Evolutionary conservation across 768 basidiomycete genomes (phyloP), one percentile per base, ranked within the genome.

Genomic region (Termitomyces sp.): DNA sequence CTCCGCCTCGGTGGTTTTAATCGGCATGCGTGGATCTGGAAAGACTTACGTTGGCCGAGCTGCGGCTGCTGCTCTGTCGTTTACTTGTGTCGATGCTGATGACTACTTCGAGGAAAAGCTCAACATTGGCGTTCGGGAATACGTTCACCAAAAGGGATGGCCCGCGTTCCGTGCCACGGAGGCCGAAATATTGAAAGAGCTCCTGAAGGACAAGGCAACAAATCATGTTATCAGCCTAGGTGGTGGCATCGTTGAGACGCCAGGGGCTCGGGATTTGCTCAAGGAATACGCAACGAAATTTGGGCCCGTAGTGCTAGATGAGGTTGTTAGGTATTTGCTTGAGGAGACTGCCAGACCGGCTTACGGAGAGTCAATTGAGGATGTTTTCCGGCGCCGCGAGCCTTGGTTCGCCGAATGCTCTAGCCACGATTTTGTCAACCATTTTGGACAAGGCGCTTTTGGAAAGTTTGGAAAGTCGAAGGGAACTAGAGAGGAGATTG

Each of bases 11-110:
- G 58, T 64, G 35, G 24, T 68, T 32, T 40, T 64, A 16, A 67
- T 68, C 13, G 67, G 97, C 28, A 98, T 99, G 97, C 90, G 96
- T 18, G 97, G 97, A 12, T 90, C 93, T 1, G 97, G 97, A 32
- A 98, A 99, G 75, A 92, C 91, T 1, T 88, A 86, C 72, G 81
- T 98, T 58, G 93, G 95, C 16, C 75, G 80, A 54, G 75, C 94
- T 33, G 94, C 92, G 16, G 87, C 92, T 0, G 69, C 78, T 8
- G 75, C 85, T 2, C 80, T 98, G 13, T 82, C 81, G 2, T 88
- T 93, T 79, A 77, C 81, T 1, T 79, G 70, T 58, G 72, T 95
- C 64, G 97, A 99, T 64, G 94, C 94, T 40, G 97, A 99, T 65
- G 75, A 72, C 9, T 83, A 81, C 67, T 93, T 98, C 67, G 84